Evolutionary conservation across 148 eudicot species (phyloP).

Genomic region (Cornus kousa): DNA sequence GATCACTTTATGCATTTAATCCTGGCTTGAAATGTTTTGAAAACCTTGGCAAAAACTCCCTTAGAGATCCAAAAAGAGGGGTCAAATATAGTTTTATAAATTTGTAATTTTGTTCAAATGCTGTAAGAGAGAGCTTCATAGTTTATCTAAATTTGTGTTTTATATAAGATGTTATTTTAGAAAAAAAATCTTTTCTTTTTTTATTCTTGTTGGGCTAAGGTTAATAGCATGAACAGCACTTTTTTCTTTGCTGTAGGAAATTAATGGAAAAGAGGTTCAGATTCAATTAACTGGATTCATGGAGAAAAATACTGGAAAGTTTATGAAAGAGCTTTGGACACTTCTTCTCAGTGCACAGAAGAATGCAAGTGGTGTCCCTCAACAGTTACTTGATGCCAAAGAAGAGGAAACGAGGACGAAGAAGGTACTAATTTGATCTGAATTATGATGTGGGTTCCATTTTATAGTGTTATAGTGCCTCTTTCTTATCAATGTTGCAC

Average conservation of each 20-base stretch:
- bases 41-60: too few species aligned
- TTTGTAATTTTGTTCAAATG: neutral
- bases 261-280: conserved; percentile 89
- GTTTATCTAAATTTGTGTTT: neutral
- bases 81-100: neutral
- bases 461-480: neutral
- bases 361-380: conserved; percentile 95
- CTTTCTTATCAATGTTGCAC: neutral
- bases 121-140: neutral
- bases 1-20: too few species aligned
- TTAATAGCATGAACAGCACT: neutral
- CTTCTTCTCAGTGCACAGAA: conserved; percentile 95
- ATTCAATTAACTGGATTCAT: conserved; percentile 91
- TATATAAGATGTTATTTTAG: neutral
- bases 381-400: conserved; percentile 94
- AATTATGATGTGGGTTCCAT: neutral
- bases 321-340: conserved; percentile 97
- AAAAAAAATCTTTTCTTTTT: neutral
- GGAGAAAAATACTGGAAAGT: conserved; percentile 97
- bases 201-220: neutral
- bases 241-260: conserved; percentile 46
- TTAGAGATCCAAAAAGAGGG: too few species aligned
- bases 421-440: conserved; percentile 45
- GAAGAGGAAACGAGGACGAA: conserved; percentile 92
- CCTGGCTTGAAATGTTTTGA: too few species aligned